A percentile compares a stretch with the other conserved stretches of the same genome.
Evolutionary conservation across 2,329 filamentous ascomycete genomes (phyloP).

Genomic region (Myriosclerotinia duriaeana): DNA sequence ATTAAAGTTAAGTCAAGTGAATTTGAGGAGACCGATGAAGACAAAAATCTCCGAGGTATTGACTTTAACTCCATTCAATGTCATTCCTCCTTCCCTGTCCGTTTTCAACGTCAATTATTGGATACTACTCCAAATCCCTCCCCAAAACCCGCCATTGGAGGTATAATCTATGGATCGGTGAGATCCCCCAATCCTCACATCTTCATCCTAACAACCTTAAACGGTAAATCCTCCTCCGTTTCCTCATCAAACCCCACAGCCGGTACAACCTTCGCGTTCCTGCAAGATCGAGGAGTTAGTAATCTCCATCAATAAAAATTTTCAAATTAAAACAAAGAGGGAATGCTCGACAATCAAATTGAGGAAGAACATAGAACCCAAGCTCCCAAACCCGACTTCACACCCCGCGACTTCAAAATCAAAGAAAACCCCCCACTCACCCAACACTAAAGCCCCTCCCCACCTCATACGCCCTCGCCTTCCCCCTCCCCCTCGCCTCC

Average conservation of each 20-base stretch:
- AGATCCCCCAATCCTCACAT: not conserved
- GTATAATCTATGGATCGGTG: not conserved
- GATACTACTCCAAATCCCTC: not conserved
- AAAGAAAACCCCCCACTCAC: not conserved
- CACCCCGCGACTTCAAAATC: not conserved
- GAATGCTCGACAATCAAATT: not conserved
- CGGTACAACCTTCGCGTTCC: not conserved
- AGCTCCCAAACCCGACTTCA: not conserved
- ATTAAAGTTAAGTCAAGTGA: not conserved
- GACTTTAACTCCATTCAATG: not conserved
- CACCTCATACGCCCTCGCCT: conserved; percentile 22
- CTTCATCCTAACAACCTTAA: conserved; percentile 20
- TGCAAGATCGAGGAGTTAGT: not conserved
- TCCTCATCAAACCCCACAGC: conserved; percentile 13
- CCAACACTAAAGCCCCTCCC: conserved; percentile 7
- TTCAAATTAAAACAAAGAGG: not conserved
- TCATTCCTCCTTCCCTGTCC: not conserved
- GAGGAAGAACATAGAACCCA: not conserved
- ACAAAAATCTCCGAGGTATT: not conserved
- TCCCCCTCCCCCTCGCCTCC: conserved; percentile 15
- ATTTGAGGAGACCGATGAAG: not conserved
- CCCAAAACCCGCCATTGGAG: not conserved
- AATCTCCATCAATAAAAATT: not conserved
- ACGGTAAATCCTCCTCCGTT: conserved; percentile 19
- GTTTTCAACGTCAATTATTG: not conserved